phyloP scores from a whole-genome alignment of 805 yeast genomes.

The Tetrapisispora taiwanensis region DNA sequence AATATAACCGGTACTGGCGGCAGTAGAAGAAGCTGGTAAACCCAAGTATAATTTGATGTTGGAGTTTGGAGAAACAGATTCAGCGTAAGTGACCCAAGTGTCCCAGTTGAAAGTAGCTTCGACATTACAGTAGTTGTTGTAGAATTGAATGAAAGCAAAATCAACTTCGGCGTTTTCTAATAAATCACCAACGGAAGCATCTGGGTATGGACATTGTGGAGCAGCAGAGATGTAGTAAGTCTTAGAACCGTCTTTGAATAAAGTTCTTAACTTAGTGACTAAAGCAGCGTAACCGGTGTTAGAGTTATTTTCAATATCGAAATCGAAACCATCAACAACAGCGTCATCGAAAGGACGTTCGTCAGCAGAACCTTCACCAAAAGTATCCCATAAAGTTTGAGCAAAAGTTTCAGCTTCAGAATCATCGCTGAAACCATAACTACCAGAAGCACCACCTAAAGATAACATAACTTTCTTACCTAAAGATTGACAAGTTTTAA shows the following conservation, averaged over 20 bases:
- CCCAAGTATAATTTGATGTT: conserved; percentile 66
- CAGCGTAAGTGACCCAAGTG: conserved; percentile 62
- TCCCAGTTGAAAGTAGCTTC: conserved; percentile 52
- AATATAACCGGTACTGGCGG: conserved; percentile 57
- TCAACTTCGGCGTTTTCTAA: conserved; percentile 56
- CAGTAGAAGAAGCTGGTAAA: conserved; percentile 53
- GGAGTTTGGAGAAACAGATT: conserved; percentile 49
- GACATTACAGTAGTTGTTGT: conserved; percentile 70
- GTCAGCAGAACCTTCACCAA: conserved; percentile 48
- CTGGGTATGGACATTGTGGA: conserved; percentile 88
- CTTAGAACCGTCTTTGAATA: conserved; percentile 45
- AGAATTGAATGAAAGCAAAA: conserved; percentile 79
- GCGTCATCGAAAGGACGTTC: conserved; percentile 66
- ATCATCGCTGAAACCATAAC: conserved; percentile 81
- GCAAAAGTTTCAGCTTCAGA: conserved; percentile 62
- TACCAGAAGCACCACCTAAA: conserved; percentile 62
- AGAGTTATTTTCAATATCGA: conserved; percentile 67
- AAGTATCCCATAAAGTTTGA: conserved; percentile 48
- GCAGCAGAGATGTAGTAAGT: conserved; percentile 74
- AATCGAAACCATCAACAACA: conserved; percentile 83
- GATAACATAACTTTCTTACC: conserved; percentile 76
- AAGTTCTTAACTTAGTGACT: conserved; percentile 42
- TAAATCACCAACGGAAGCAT: conserved; percentile 52
- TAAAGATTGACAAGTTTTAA: conserved; percentile 60
- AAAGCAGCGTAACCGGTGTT: conserved; percentile 59